Evolutionary conservation across 2,329 filamentous ascomycete genomes (phyloP), one percentile per base, ranked within the genome.

Genomic region (Aspergillus clavatus): DNA sequence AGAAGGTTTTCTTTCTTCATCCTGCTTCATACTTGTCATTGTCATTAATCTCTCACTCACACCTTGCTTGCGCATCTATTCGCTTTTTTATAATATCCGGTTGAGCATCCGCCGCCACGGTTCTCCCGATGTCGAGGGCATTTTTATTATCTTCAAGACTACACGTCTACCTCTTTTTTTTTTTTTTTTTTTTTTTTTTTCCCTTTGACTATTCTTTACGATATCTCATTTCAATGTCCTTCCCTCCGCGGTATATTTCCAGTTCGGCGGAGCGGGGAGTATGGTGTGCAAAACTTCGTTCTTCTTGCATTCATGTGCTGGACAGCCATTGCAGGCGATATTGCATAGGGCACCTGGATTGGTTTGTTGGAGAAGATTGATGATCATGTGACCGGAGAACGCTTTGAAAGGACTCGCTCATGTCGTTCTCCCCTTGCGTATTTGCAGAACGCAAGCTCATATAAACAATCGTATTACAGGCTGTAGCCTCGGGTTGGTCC

Each of bases 271-370:
- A 43, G 47, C 45, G 19, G 43, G 52, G 51, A 44, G 51, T 54
- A 39, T 36, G 45, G 51, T 29, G 42, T 38, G 24, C 42, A 54
- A 54, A 48, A 54, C n/a, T 36, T 19, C 47, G 22, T 35, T 22
- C 27, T 31, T 41, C 14, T 35, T 27, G 22, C 33, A 21, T 24
- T 18, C 23, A 11, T 29, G 16, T 29, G 24, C 24, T 43, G 33
- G 40, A 24, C n/a, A n/a, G 23, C 28, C 41, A 35, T n/a, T 28
- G 27, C 26, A 12, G 39, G 26, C 22, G 23, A 42, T n/a, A 24
- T 24, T 24, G 5, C 19, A 38, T 36, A 8, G 33, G 36, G 7
- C n/a, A 28, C 19, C 7, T 29, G 24, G 27, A 36, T 36, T n/a
- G 19, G 14, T 42, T 36, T 36, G 14, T 42, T 36, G 40, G 24